Base-by-base conservation (phyloP, 768 basidiomycete genomes). In the Dioszegia crocea region DNA sequence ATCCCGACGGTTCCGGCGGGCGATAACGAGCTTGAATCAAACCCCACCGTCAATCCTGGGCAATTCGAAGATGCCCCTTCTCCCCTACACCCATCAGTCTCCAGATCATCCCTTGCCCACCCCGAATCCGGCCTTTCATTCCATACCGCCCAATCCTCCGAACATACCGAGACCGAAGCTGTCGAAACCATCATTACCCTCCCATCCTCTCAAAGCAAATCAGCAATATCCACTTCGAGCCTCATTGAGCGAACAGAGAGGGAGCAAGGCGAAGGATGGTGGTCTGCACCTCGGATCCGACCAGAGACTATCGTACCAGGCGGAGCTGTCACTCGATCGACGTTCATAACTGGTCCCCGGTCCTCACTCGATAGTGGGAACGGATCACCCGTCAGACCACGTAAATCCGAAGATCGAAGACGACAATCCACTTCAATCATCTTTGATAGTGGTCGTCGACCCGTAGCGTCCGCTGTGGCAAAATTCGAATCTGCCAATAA, bases 191-290 rank as follows among this genome's bases (percentile, higher is more conserved):
- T 31, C n/a, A 3, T 23, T 29, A 29, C 4, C 12, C 53, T 66
- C 3, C 58, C 61, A 4, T 30, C 47, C 17, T 60, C 58, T 17
- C 33, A 53, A 17, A 64, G 62, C 27, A 64, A 64, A 49, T 67
- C 66, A 17, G 44, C 45, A 5, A 47, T 53, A 9, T 61, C 60
- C 5, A n/a, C 48, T 3, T 63, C 56, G 29, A 66, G 64, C 50
- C 56, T 70, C 17, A 57, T 70, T 2, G 65, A 70, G 27, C 48
- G 61, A 16, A 29, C 51, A 19, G 65, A 70, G 36, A 59, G 56
- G 31, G 51, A 57, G 5, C 65, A 70, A 54, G 68, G 68, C 2
- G 47, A 54, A n/a, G 68, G 68, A 2, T 70, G 68, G 68, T 70
- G 65, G 65, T 70, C 68, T n/a, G 45, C 55, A 27, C 51, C 51